phyloP scores from a whole-genome alignment of 768 basidiomycete species.

The Xerocomellus intermedius region DNA sequence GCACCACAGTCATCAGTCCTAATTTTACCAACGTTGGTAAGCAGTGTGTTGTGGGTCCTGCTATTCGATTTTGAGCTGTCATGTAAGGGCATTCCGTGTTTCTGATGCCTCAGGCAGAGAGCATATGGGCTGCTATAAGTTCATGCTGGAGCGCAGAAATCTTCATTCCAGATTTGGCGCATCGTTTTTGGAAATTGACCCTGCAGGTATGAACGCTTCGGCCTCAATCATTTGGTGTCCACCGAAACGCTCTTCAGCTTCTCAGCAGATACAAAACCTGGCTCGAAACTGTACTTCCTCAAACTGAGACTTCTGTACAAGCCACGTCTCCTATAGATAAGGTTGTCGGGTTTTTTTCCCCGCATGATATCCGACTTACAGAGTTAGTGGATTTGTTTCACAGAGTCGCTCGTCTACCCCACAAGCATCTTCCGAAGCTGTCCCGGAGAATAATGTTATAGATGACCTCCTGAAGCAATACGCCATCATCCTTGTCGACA shows the following conservation, averaged over 20 bases:
- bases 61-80: not conserved
- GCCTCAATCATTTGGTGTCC: not conserved
- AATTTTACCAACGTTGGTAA: conserved; percentile 39
- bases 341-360: conserved; percentile 26
- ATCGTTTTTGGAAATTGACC: conserved; percentile 89
- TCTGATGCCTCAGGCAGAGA: conserved; percentile 60
- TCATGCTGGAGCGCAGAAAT: conserved; percentile 87
- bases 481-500: conserved; percentile 66
- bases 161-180: conserved; percentile 76
- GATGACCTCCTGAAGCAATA: conserved; percentile 73
- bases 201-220: conserved; percentile 61
- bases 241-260: conserved; percentile 47
- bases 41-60: not conserved
- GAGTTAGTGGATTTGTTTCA: conserved; percentile 15
- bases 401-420: conserved; percentile 55
- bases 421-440: conserved; percentile 43
- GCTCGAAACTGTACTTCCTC: conserved; percentile 59
- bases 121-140: conserved; percentile 69
- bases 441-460: conserved; percentile 52
- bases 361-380: not conserved
- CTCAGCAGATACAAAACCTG: conserved; percentile 77
- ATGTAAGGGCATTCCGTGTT: conserved; percentile 38
- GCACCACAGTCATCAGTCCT: conserved; percentile 41
- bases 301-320: conserved; percentile 40
- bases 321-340: conserved; percentile 35